Evolutionary conservation across 2,329 filamentous ascomycete species (phyloP), one percentile per base, ranked within the genome.

Genomic region (Alternaria viburni): DNA sequence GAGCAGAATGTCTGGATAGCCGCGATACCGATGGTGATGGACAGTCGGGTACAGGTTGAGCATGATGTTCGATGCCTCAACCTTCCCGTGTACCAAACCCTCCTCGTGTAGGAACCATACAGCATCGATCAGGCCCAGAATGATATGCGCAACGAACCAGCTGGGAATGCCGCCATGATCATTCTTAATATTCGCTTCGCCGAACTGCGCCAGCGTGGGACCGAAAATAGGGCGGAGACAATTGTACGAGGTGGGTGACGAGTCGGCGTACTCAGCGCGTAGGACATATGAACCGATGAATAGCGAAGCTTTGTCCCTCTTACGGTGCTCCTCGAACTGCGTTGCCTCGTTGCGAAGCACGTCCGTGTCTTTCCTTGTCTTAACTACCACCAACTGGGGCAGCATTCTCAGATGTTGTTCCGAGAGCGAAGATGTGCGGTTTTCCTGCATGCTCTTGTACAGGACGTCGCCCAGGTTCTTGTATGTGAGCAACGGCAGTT

Each of bases 91-190:
- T 21, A 51, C 41, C 10, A 66, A 17, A 8, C 59, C 61, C 9
- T 52, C 41, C 4, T 26, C 47, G 47, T 67, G 64, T 9, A 68
- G 17, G 10, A 62, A 65, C 0, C 26, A 7, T 9, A 68, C 23
- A 2, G 62, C 59, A 26, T 63, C 49, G 7, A 72, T 8, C 23
- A 73, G 17, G 3, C 45, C 52, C 4, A 69, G 5, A 30, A 63
- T 61, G 21, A 69, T 57, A 23, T 71, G 70, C 58, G 57, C 66
- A 6, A 70, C 46, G 6, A 68, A 58, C 52, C 61, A 72, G 6
- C 46, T 41, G 7, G 64, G 62, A 4, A 71, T 45, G 1, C 51
- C 26, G 4, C 30, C 45, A 2, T 19, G 32, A 25, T 12, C 26
- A 25, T 41, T 8, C 1, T 11, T 32, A 11, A 7, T 30, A 32